Base-by-base conservation (phyloP, 257 asterid genomes). In the Sherardia arvensis region DNA sequence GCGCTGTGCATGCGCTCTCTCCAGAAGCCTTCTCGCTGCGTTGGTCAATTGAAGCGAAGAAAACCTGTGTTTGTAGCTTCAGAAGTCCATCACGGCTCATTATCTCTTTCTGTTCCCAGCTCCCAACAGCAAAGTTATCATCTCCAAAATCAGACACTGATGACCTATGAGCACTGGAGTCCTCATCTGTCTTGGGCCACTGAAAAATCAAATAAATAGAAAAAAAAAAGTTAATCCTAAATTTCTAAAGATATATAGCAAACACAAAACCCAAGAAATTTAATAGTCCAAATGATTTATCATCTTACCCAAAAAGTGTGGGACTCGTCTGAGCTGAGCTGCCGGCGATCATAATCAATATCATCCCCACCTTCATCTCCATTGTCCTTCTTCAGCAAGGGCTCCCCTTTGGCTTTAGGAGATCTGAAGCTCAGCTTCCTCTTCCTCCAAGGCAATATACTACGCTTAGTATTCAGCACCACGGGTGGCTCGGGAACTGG, bases 311-410 rank as follows among this genome's bases (percentile, higher is more conserved):
- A 81, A 58, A 75, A 77, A 34, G 96, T 73, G 53, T 72, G 70
- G 33, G 94, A 74, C 74, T 83, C 94, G 18, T 91, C 96, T 20
- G 98, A 88, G 59, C 94, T 91, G 66, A 91, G 94, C 81, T 91
- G 98, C 75, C 96, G 77, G 25, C 96, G 88, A 68, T 88, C 98
- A 53, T 65, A 88, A 84, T 91, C 98, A 59, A 91, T 91, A 66
- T 92, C 99, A 74, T 92, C 99, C 12, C 99, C 99, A n/a, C 99
- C 99, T 78, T 89, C 99, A 78, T 92, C 99, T 53, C 84, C 95
- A 72, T 84, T 74, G 14, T 77, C 89, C 84, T 87, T 92, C 81
- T 87, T 92, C 70, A 92, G 82, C 67, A 92, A 70, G 1, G 99
- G 99, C 82, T 92, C 99, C 54, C 97, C 99, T 76, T 83, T 91